Conservation (phyloP, 306 rosid genomes). For the Prunus padus region DNA sequence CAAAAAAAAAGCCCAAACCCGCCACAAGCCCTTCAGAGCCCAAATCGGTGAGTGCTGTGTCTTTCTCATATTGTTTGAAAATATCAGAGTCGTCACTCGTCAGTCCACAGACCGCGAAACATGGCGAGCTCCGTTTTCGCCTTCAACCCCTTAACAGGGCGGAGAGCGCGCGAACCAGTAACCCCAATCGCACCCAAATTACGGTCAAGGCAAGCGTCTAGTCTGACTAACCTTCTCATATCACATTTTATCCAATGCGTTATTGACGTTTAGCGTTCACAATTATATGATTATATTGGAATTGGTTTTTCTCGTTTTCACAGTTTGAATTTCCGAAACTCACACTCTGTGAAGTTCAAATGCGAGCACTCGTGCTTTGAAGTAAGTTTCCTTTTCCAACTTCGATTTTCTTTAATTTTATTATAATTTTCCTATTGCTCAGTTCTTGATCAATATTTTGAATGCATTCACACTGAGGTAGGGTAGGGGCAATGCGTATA, state of each 20-base stretch:
- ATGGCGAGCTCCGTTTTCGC: slow-evolving; percentile 41
- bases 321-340: slow-evolving; percentile 30
- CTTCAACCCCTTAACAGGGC: neutral
- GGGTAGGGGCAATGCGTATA: too few relatives aligned
- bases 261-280: neutral
- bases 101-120: neutral
- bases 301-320: neutral
- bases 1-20: neutral
- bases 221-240: neutral
- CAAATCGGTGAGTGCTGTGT: neutral
- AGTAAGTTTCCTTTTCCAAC: slow-evolving; percentile 26
- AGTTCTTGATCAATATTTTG: too few relatives aligned
- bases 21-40: neutral
- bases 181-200: neutral
- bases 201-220: slow-evolving; percentile 17
- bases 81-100: too few relatives aligned
- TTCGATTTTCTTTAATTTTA: neutral
- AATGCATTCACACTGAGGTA: too few relatives aligned
- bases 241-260: neutral
- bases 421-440: too few relatives aligned
- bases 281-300: neutral
- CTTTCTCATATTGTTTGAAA: neutral
- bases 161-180: slow-evolving; percentile 6
- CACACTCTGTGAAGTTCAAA: slow-evolving; percentile 24
- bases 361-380: slow-evolving; percentile 55